Evolutionary conservation across 495 filamentous ascomycete species (phyloP).

Genomic region (Chaetomium tenue): DNA sequence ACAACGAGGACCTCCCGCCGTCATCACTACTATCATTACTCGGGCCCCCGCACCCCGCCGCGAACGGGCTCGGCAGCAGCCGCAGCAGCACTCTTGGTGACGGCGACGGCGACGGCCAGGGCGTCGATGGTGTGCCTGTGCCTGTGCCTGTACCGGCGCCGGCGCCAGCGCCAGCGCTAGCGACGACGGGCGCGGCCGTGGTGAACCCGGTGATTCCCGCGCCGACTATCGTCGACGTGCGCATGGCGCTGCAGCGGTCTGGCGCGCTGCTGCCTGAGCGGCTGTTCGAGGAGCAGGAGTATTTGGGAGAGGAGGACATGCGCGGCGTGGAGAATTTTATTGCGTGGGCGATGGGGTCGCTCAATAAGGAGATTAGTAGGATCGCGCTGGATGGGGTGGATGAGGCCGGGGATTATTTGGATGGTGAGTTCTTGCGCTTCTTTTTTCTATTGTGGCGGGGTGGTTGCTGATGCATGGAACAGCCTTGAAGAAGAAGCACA

Average conservation of each 20-base stretch:
- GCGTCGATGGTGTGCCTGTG: neutral
- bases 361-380: conserved; percentile 65
- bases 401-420: conserved; percentile 67
- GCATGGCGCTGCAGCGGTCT: conserved; percentile 74
- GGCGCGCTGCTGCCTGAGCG: conserved; percentile 66
- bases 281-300: conserved; percentile 35
- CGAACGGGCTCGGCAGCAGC: neutral
- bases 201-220: conserved; percentile 28
- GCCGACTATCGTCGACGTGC: conserved; percentile 68
- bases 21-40: neutral
- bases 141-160: no score
- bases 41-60: neutral
- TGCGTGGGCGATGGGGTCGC: conserved; percentile 66
- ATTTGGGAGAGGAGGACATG: conserved; percentile 61
- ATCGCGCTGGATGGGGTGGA: conserved; percentile 55
- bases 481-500: conserved; percentile 80
- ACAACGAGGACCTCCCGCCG: conserved; percentile 31
- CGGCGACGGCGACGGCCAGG: neutral
- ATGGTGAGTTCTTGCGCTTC: conserved; percentile 46
- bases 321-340: conserved; percentile 70
- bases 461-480: neutral
- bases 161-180: no score
- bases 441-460: no score
- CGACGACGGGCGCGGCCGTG: neutral
- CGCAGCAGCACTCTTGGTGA: neutral